Conservation (phyloP, 2,329 filamentous ascomycete species). For the Trichoderma citrinoviride region DNA sequence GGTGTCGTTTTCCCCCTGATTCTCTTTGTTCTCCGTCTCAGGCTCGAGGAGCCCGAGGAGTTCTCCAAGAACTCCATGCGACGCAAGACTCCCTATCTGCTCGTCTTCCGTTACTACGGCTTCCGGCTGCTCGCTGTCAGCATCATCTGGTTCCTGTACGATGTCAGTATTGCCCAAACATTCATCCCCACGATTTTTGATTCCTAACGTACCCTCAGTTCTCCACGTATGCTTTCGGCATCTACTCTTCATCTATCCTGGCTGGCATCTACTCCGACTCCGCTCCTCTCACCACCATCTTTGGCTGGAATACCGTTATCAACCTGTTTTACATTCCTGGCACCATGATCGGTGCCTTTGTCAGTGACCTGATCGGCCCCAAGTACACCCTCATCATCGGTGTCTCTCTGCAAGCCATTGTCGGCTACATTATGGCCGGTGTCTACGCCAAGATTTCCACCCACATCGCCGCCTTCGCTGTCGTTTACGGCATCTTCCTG, state of each 20-base stretch:
- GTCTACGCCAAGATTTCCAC: slow-evolving; percentile 69
- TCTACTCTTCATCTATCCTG: slow-evolving; percentile 78
- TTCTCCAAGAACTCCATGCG: slow-evolving; percentile 70
- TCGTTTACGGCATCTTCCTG: slow-evolving; percentile 40
- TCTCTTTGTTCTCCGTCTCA: slow-evolving; percentile 68
- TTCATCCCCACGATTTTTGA: accelerated
- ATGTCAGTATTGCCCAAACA: slow-evolving; percentile 45
- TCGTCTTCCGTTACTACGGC: slow-evolving; percentile 67
- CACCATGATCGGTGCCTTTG: slow-evolving; percentile 71
- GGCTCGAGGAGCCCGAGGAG: slow-evolving; percentile 75
- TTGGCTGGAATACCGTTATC: slow-evolving; percentile 86
- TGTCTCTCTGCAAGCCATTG: slow-evolving; percentile 67
- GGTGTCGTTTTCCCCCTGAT: slow-evolving; percentile 74
- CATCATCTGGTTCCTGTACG: slow-evolving; percentile 82
- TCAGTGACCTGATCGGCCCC: slow-evolving; percentile 77
- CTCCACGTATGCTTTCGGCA: slow-evolving; percentile 77
- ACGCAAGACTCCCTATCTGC: slow-evolving; percentile 52
- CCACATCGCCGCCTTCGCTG: slow-evolving; percentile 38
- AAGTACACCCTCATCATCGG: slow-evolving; percentile 70
- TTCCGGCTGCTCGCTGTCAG: slow-evolving; percentile 67
- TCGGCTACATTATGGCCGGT: slow-evolving; percentile 88
- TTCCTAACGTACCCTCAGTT: slow-evolving; percentile 48
- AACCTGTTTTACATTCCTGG: slow-evolving; percentile 89
- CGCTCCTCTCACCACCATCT: slow-evolving; percentile 68
- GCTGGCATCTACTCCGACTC: slow-evolving; percentile 57